Percentiles rank a stretch among this genome's conserved stretches.
These are phyloP conservation scores for Panicum virgatum DNA, from an alignment of 202 grass and related monocot species.

Conservation along the genomic window DNA sequence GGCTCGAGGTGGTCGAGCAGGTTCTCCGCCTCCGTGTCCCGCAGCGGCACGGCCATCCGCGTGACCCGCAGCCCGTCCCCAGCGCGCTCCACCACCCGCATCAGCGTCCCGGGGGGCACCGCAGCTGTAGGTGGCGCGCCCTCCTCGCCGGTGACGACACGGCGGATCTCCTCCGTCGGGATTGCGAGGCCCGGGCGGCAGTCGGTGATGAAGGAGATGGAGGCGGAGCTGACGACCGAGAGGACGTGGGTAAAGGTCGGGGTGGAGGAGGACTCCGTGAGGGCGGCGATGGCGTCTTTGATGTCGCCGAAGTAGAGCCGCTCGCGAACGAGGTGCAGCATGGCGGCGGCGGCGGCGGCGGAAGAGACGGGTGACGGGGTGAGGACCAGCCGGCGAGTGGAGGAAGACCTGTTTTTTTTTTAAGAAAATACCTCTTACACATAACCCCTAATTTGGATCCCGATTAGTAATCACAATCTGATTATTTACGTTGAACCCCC, in stretches of 20 bases:
- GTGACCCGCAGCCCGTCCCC: slow-evolving; percentile 60
- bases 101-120: slow-evolving; percentile 41
- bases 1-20: slow-evolving; percentile 74
- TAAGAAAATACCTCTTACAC: background rate
- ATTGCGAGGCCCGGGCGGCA: slow-evolving; percentile 55
- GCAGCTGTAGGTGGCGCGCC: slow-evolving; percentile 42
- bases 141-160: slow-evolving; percentile 54
- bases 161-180: slow-evolving; percentile 59
- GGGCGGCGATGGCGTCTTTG: slow-evolving; percentile 65
- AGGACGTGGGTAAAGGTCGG: slow-evolving; percentile 60
- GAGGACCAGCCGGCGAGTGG: background rate
- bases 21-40: slow-evolving; percentile 88
- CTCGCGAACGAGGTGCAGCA: slow-evolving; percentile 68
- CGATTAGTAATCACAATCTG: too few relatives aligned
- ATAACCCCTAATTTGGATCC: background rate
- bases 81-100: slow-evolving; percentile 68
- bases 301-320: slow-evolving; percentile 76
- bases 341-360: slow-evolving; percentile 38
- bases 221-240: slow-evolving; percentile 80
- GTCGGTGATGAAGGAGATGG: slow-evolving; percentile 80
- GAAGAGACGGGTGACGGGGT: background rate
- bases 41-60: slow-evolving; percentile 89
- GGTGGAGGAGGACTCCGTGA: slow-evolving; percentile 6
- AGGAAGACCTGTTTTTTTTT: background rate
- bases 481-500: too few relatives aligned